Base-by-base conservation (phyloP, 2,329 filamentous ascomycete genomes). In the Cladophialophora immunda region DNA sequence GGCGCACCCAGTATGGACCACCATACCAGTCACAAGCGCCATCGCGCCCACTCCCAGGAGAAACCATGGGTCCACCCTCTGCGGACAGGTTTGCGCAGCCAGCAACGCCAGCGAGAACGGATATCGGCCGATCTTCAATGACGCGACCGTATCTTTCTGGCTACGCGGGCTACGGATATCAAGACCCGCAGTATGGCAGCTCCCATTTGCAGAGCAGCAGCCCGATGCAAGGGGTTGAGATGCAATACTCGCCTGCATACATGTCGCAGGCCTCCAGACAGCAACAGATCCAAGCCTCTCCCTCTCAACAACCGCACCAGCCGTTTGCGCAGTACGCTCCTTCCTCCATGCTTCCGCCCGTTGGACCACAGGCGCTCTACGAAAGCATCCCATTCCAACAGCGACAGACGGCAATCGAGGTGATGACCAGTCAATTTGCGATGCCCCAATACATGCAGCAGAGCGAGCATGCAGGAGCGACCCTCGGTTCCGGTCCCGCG, bases 1-100 rank as follows among this genome's bases (percentile, higher is more conserved):
- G 88, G 76, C 86, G 89, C 83, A 90, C 91, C 86, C 90, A 91
- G 83, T 87, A 90, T 86, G 91, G 91, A 81, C 84, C 86, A 81
- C 85, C 87, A 78, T 83, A 86, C 79, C 89, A 90, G 81, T 84
- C 87, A 76, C 67, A 66, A 27, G 66, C 70, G 62, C 64, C 69
- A 62, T 59, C 72, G 64, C 69, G 67, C 30, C 64, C 71, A 38
- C 47, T 71, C 19, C 68, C 72, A 19, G 69, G 72, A 55, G 70
- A 72, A 72, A 78, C 77, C 63, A 76, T 81, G 73, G 79, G 79
- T 70, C 80, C 78, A 71, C 78, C 81, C 30, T 64, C 67, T 61
- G 76, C 80, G 72, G 83, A 85, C 70, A 80, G 83, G 72, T 84
- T 81, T 75, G 77, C 82, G 71, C 81, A 83, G 71, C 71, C 79